A percentile compares a stretch with the other conserved stretches of the same genome.
Evolutionary conservation across 2,329 filamentous ascomycete species (phyloP).

Genomic region (Fulvia fulva): DNA sequence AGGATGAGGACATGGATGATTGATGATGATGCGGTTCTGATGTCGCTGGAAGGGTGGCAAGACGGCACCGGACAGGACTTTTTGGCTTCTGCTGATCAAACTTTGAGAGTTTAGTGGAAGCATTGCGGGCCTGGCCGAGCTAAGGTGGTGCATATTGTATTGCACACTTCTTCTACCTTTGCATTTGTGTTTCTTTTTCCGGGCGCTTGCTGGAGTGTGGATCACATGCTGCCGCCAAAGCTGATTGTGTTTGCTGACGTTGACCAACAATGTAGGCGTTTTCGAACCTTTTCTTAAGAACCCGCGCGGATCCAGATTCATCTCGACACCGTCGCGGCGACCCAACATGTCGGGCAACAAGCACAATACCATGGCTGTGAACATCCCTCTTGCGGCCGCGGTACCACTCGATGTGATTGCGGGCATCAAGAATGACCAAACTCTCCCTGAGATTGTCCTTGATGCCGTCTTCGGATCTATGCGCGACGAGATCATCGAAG

Average conservation of each 20-base stretch:
- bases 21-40: conserved; percentile 4
- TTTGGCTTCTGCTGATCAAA: not conserved
- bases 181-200: too few relatives aligned
- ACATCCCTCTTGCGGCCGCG: not conserved
- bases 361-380: not conserved
- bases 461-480: not conserved
- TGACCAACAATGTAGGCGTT: too few relatives aligned
- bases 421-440: not conserved
- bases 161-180: too few relatives aligned
- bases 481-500: not conserved
- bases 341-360: not conserved
- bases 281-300: too few relatives aligned
- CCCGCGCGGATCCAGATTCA: not conserved
- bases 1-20: conserved; percentile 30
- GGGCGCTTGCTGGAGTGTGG: too few relatives aligned
- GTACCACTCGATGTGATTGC: not conserved
- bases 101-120: too few relatives aligned
- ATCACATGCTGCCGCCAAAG: too few relatives aligned
- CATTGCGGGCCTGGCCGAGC: too few relatives aligned
- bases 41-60: not conserved
- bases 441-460: not conserved
- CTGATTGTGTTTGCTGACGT: too few relatives aligned
- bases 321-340: not conserved
- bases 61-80: not conserved
- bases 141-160: too few relatives aligned